phyloP scores from a whole-genome alignment of 257 asterid genomes.

The Ophiorrhiza pumila region DNA sequence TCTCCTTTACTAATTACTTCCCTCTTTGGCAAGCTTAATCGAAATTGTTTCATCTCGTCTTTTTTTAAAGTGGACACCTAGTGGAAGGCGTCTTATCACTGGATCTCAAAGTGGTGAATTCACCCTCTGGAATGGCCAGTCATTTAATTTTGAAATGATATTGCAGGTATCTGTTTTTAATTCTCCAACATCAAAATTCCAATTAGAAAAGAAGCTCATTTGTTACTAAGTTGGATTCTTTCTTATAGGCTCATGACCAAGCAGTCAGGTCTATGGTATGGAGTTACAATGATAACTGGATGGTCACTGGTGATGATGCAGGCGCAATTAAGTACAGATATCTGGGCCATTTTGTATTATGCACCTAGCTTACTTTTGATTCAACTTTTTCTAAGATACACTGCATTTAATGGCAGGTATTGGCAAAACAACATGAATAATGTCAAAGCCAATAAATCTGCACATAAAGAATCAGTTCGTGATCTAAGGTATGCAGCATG shows the following conservation, averaged over 20 bases:
- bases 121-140: slow-evolving; percentile 98
- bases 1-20: not conserved
- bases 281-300: slow-evolving; percentile 99
- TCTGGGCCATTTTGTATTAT: slow-evolving; percentile 14
- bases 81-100: slow-evolving; percentile 97
- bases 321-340: slow-evolving; percentile 83
- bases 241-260: slow-evolving; percentile 96
- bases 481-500: slow-evolving; percentile 62
- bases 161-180: slow-evolving; percentile 62
- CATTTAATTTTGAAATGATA: slow-evolving; percentile 98
- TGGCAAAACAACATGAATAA: slow-evolving; percentile 99
- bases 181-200: not conserved
- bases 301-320: slow-evolving; percentile 99
- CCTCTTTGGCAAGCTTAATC: not conserved
- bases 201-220: not conserved
- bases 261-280: slow-evolving; percentile 98
- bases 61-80: slow-evolving; percentile 90
- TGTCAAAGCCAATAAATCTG: slow-evolving; percentile 92
- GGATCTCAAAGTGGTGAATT: slow-evolving; percentile 99
- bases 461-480: slow-evolving; percentile 96
- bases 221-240: not conserved
- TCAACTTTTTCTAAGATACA: slow-evolving; percentile 14
- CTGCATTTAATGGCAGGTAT: slow-evolving; percentile 61
- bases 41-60: slow-evolving; percentile 25
- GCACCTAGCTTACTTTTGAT: slow-evolving; percentile 13